Evolutionary conservation across 2,329 filamentous ascomycete species (phyloP).

Genomic region (Cercospora sojina): DNA sequence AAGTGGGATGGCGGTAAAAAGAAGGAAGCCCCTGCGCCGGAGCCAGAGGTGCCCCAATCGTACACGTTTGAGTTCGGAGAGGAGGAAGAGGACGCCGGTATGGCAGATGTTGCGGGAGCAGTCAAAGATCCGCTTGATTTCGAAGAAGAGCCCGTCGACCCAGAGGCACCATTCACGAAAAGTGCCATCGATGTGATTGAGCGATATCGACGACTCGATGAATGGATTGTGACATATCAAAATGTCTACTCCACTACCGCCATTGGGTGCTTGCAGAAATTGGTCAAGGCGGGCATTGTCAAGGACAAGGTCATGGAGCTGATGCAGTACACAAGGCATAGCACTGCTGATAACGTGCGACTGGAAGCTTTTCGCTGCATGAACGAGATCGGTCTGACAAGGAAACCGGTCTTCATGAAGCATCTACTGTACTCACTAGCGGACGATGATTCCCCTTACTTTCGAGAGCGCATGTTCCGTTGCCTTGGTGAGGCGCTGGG

Average conservation of each 20-base stretch:
- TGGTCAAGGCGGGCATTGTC: conserved; percentile 55
- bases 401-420: conserved; percentile 51
- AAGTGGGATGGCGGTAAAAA: conserved; percentile 23
- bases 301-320: conserved; percentile 57
- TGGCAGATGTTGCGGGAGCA: conserved; percentile 39
- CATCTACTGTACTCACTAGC: conserved; percentile 59
- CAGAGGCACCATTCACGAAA: conserved; percentile 55
- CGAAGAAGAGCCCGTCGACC: conserved; percentile 42
- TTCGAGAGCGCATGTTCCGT: conserved; percentile 54
- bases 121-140: conserved; percentile 37
- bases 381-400: conserved; percentile 55
- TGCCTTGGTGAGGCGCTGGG: conserved; percentile 58
- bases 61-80: conserved; percentile 44
- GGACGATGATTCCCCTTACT: conserved; percentile 58
- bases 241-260: conserved; percentile 63
- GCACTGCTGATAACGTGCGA: conserved; percentile 61
- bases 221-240: conserved; percentile 65
- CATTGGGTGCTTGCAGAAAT: conserved; percentile 57
- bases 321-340: conserved; percentile 59
- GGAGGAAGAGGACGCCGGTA: conserved; percentile 47
- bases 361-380: conserved; percentile 60
- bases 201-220: conserved; percentile 62
- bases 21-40: conserved; percentile 16
- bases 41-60: conserved; percentile 26
- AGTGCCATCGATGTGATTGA: conserved; percentile 62